phyloP scores from a whole-genome alignment of 352 stramenopile genomes.

The Phytophthora gonapodyides region DNA sequence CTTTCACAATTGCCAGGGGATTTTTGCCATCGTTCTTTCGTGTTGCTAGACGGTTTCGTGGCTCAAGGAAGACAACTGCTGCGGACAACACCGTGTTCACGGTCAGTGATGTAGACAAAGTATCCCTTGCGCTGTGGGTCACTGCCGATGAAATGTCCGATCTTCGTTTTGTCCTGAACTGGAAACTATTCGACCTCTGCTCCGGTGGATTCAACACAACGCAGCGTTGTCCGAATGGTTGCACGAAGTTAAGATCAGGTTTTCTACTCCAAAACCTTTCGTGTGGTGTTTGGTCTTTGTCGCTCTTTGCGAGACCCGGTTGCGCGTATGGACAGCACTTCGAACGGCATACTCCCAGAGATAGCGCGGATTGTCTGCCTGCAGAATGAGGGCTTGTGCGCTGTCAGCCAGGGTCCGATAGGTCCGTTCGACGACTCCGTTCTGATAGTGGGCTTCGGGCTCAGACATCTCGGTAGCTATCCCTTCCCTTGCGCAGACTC shows the following conservation, averaged over 20 bases:
- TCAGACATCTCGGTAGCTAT: slow-evolving; percentile 8
- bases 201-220: slow-evolving; percentile 7
- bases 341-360: slow-evolving; percentile 20
- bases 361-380: slow-evolving; percentile 9
- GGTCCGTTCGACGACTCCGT: slow-evolving; percentile 5
- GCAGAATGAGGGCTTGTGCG: neutral
- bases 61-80: slow-evolving; percentile 21
- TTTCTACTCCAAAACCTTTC: slow-evolving; percentile 17
- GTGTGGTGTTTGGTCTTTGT: neutral
- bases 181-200: neutral
- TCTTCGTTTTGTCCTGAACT: slow-evolving; percentile 13
- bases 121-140: slow-evolving; percentile 16
- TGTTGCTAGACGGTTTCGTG: neutral
- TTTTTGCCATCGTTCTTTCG: too few species aligned
- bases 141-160: slow-evolving; percentile 9
- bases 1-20: too few species aligned
- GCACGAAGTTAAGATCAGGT: slow-evolving; percentile 10
- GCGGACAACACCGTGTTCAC: neutral
- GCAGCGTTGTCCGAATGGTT: slow-evolving; percentile 9
- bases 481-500: slow-evolving; percentile 2
- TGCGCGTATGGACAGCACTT: neutral
- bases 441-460: slow-evolving; percentile 14
- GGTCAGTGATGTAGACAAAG: slow-evolving; percentile 18
- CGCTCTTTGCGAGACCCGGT: neutral
- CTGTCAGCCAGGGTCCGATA: slow-evolving; percentile 3